Conservation (phyloP, 306 rosid species). For the Datisca glomerata region DNA sequence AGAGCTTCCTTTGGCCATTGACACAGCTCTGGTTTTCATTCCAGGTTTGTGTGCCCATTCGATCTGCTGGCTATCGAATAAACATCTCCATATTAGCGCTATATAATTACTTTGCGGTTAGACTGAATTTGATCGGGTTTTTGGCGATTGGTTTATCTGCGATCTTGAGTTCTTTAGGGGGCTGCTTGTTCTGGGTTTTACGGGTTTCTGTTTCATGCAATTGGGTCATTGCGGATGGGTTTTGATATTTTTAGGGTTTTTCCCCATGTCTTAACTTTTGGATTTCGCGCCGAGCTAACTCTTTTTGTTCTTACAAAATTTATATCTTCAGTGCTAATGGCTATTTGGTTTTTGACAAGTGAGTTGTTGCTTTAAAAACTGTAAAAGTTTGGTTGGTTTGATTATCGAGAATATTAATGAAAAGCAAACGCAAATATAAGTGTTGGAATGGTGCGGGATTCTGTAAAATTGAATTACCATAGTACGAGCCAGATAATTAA, state of each 20-base stretch:
- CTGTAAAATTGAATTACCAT: neutral
- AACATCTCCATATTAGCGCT: constrained; percentile 3
- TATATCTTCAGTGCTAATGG: too few species aligned
- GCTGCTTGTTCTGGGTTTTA: constrained; percentile 14
- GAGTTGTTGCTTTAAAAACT: constrained; percentile 24
- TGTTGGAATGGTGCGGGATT: neutral
- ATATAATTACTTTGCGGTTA: neutral
- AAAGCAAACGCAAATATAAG: neutral
- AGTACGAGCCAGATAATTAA: too few species aligned
- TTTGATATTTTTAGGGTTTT: constrained; percentile 21
- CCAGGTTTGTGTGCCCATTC: constrained; percentile 56
- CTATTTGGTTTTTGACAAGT: constrained; percentile 8
- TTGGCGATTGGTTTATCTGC: constrained; percentile 18
- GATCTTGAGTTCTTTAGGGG: constrained; percentile 23
- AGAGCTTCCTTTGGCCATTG: constrained; percentile 43
- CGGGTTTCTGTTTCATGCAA: constrained; percentile 12
- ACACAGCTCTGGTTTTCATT: constrained; percentile 33
- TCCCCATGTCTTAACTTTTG: constrained; percentile 14
- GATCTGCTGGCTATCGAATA: constrained; percentile 35
- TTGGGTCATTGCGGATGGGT: constrained; percentile 19
- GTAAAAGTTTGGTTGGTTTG: neutral
- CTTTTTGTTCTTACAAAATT: too few species aligned
- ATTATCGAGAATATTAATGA: neutral
- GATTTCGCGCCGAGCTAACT: constrained; percentile 2
- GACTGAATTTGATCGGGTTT: constrained; percentile 35